Base-by-base conservation (phyloP, 768 basidiomycete species). In the Auriscalpium vulgare region DNA sequence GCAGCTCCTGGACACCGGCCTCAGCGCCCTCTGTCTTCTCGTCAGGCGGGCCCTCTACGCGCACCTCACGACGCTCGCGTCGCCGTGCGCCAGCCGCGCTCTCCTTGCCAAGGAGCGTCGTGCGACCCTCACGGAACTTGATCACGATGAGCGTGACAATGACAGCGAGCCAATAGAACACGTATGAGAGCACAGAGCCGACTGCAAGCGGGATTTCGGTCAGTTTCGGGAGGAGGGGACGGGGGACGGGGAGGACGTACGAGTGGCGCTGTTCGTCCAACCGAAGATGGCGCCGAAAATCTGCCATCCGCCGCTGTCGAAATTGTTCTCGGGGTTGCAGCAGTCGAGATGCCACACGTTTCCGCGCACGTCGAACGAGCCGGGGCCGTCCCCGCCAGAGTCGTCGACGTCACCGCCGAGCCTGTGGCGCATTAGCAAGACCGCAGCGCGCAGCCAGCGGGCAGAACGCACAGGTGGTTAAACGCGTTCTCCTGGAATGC, bases 161-260 rank as follows among this genome's bases (percentile, higher is more conserved):
- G 61, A 88, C 88, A 11, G 85, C 81, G 58, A 97, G 60, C 95
- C 95, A 97, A 75, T 95, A 97, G 70, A 91, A 88, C 49, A 91
- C 82, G 68, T 97, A 98, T 0, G 84, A 74, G n/a, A 95, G 74
- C 19, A 97, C 78, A 1, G 86, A 80, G 11, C 95, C 92, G 57
- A 86, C 80, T 82, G 58, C 37, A 14, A 14, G 37, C 14, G 16
- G 35, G 10, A 37, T 58, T 10, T 56, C 36, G 36, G 50, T 37
- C 38, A 8, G 57, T 19, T 46, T 49, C 23, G 16, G 43, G 36
- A 21, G 19, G 16, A 54, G 47, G 43, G 2, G 17, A 59, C 14
- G 45, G 8, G 8, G 34, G 19, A 34, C 29, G 4, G n/a, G 49
- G 34, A 47, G 8, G 7, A 71, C 76, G 62, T 64, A 84, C 86